These are phyloP conservation scores for Nakazawaea ambrosiae DNA, from an alignment of 805 yeast genomes.

Conservation along the genomic window DNA sequence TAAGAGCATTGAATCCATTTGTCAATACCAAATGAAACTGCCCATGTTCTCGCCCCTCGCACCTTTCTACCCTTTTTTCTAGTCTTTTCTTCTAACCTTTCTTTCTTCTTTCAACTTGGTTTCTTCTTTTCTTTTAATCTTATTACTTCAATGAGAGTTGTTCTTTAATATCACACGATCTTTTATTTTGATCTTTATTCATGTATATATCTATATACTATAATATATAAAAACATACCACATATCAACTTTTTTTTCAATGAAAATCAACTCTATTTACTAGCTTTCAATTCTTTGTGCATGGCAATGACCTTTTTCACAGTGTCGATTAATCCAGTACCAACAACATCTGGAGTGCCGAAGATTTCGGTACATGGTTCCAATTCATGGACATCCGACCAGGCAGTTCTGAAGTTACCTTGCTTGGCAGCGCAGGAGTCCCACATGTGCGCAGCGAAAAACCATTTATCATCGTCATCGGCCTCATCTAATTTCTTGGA, in stretches of 20 bases:
- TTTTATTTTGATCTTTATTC: too few relatives aligned
- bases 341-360: constrained; percentile 23
- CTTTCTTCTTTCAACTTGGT: too few relatives aligned
- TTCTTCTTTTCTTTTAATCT: too few relatives aligned
- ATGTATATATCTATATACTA: too few relatives aligned
- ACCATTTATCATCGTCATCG: constrained; percentile 22
- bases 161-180: too few relatives aligned
- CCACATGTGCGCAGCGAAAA: constrained; percentile 28
- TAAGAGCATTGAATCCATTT: constrained; percentile 87
- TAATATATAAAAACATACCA: too few relatives aligned
- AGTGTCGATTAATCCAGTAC: constrained; percentile 22
- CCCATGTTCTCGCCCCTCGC: too few relatives aligned
- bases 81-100: too few relatives aligned
- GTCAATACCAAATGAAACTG: constrained; percentile 16
- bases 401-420: constrained; percentile 24
- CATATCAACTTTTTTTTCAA: too few relatives aligned
- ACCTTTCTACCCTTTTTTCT: too few relatives aligned
- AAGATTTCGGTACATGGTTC: constrained; percentile 23
- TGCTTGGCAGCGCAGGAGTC: constrained; percentile 25
- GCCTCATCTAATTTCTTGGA: constrained; percentile 18
- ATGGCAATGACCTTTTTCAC: constrained; percentile 22
- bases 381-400: constrained; percentile 24
- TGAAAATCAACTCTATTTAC: not conserved
- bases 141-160: too few relatives aligned
- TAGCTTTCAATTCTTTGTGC: constrained; percentile 11